Evolutionary conservation across 495 filamentous ascomycete species (phyloP), one percentile per base, ranked within the genome.

Genomic region (Beverwykella pulmonaria): DNA sequence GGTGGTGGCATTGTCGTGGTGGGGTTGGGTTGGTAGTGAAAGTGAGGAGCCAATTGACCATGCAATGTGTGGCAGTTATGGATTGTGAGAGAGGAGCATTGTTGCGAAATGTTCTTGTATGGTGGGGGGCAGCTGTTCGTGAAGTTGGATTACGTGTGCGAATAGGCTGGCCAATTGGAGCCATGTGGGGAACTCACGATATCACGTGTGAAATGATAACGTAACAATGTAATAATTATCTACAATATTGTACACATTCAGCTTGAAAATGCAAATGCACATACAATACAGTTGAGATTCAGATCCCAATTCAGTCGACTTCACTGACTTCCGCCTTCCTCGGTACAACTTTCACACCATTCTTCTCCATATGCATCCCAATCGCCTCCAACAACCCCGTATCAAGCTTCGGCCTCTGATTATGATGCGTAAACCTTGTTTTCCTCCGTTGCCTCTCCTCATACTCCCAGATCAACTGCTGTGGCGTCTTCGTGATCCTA

Each of bases 1-100:
- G 69, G 65, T 32, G 30, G 52, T 1, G 55, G 32, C 52, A 58
- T 65, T 55, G 65, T 50, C 7, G 32, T 30, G 5, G 52, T 55
- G 26, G 52, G 25, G n/a, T 32, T 27, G 48, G 48, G 12, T 23
- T 48, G 48, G 48, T 23, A 26, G 48, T 25, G 20, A 15, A 25
- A 50, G 39, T 44, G 6, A n/a, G 15, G 17, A n/a, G 39, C 8
- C 39, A 44, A 44, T 44, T 44, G 39, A n/a, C 8, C 39, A 7
- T 44, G 39, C 39, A 3, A 14, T 14, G 17, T 14, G 8, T 12
- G 17, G 15, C 15, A n/a, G 12, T 34, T 34, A 34, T 5, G 12
- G 32, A 34, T 12, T 7, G 39, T 44, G 39, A 44, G 39, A 15
- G 39, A 14, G 17, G 39, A 44, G 39, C 39, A 44, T 44, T 12